phyloP scores from a whole-genome alignment of 257 asterid species.

The Solanum raphanifolium region DNA sequence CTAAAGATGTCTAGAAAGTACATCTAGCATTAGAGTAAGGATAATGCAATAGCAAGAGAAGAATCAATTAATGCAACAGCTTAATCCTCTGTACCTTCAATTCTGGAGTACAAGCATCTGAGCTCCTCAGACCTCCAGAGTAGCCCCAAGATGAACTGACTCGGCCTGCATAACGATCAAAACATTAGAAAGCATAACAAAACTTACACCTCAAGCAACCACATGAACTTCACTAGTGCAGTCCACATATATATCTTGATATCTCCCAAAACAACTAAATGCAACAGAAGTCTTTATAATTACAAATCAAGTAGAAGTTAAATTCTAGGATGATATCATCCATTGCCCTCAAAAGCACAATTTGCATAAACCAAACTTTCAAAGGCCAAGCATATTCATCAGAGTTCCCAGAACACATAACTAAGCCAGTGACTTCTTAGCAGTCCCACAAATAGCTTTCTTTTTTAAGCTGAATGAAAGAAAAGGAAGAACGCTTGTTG shows the following conservation, averaged over 20 bases:
- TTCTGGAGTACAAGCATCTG: slow-evolving; percentile 33
- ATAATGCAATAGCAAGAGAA: background rate
- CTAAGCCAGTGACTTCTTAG: background rate
- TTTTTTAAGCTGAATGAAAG: background rate
- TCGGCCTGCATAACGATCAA: slow-evolving; percentile 9
- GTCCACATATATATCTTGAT: background rate
- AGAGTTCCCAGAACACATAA: background rate
- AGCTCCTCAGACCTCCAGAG: slow-evolving; percentile 28
- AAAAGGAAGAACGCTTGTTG: background rate
- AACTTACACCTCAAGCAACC: slow-evolving; percentile 36
- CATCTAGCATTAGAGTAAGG: background rate
- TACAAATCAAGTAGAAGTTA: slow-evolving; percentile 42
- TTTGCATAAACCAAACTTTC: background rate
- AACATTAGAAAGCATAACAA: background rate
- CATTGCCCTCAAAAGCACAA: background rate
- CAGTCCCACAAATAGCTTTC: background rate
- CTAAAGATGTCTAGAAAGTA: slow-evolving; percentile 57
- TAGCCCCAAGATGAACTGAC: slow-evolving; percentile 24
- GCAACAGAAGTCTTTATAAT: slow-evolving; percentile 26
- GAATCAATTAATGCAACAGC: background rate
- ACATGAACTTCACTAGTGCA: background rate
- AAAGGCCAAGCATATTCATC: background rate
- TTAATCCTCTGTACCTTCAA: slow-evolving; percentile 20
- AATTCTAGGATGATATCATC: background rate
- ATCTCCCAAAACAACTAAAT: background rate